Base-by-base conservation (phyloP, 2,329 filamentous ascomycete species). In the Aspergillus cejpii region DNA sequence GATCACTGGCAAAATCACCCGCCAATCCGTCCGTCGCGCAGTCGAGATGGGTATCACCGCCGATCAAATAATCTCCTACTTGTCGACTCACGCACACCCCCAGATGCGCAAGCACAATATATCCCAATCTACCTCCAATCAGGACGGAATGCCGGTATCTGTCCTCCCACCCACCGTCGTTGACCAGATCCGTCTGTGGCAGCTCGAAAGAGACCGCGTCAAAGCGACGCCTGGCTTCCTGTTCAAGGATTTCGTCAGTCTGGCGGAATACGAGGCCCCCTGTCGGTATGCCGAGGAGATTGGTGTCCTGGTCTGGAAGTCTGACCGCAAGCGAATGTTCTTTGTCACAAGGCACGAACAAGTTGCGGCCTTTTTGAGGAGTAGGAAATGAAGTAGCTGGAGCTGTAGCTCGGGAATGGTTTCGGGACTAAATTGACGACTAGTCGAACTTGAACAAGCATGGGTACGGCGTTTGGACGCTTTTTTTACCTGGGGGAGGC, bases 181-280 rank as follows among this genome's bases (percentile, higher is more conserved):
- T 51, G 92, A 98, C 67, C 92, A 98, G 73, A 96, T 98, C 59
- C 79, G 90, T 2, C 79, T 98, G 15, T 98, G 92, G 92, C 91
- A 98, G 72, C 82, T 97, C 41, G 92, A 98, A 68, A 89, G 91
- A 52, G 92, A 98, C 71, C 80, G 92, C 40, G 94, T 98, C 79
- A 86, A 85, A 64, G 81, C 86, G 1, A 88, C 82, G 4, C 73
- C 77, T 1, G 92, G 92, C 0, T 97, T 88, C 64, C 66, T 97
- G 21, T 94, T 98, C 73, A 84, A 85, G 60, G 91, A 97, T 51
- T 95, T 97, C 61, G 80, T 81, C 34, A 81, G 76, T 36, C 78
- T 87, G 8, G 76, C 80, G 3, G 79, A 79, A 47, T 92, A 74
- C 42, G 69, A 73, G 45, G 66, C 63, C 1, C 64, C 67, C 7